Base-by-base conservation (phyloP, 345 rosid species). In the Leavenworthia alabamica region DNA sequence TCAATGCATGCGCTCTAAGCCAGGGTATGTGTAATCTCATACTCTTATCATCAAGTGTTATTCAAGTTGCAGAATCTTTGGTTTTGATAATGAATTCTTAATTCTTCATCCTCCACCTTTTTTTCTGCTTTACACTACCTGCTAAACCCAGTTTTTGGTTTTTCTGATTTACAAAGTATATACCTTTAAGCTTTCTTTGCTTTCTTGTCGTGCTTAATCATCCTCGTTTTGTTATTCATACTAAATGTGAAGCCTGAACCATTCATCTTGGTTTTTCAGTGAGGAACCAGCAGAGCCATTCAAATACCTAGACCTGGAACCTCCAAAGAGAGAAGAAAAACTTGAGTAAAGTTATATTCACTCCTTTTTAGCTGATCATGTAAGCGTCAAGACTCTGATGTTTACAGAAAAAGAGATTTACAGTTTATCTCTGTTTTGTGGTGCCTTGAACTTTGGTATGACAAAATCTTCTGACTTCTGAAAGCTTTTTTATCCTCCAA, bases 1-100 rank as follows among this genome's bases (percentile, higher is more conserved):
- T 83, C 67, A 39, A 42, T 93, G 99, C 79, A 89, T 93, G 96
- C 91, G 92, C 47, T 93, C 99, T 16, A 89, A 93, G 75, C 97
- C 99, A 12, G 95, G 97, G 99, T 89, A 78, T 43, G 86, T 72
- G 52, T 46, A 14, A 9, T 37, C 40, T 47, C 57, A 19, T 14
- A 29, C 36, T 56, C 27, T 35, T 35, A 28, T 17, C 42, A 16
- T 45, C 66, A 44, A 3, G 1, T 61, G 31, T 33, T 23, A 31
- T 55, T 49, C 16, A 66, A 36, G 37, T 19, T 44, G 47, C 51
- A 44, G 14, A 58, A 14, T 10, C 6, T 37, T 31, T 54, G 27
- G 10, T 22, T 19, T 23, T 57, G 23, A 16, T 31, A 49, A 11
- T 29, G n/a, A 28, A 45, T 43, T 66, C 55, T 11, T 55, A 8